Conservation (phyloP, 2,329 filamentous ascomycete species). For the Aureobasidium leucospermi region DNA sequence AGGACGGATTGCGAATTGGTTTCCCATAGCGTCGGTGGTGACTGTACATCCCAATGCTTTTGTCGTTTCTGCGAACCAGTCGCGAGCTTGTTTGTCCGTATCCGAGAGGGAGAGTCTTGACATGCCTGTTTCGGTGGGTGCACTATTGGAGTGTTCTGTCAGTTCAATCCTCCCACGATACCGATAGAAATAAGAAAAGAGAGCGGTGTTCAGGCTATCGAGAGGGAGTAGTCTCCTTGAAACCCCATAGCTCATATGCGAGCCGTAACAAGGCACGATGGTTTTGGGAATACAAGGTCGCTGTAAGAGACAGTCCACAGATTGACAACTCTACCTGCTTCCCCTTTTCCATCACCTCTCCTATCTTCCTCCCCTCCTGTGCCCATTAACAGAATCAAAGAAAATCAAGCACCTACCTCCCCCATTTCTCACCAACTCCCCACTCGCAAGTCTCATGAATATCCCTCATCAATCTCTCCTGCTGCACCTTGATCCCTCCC, state of each 20-base stretch:
- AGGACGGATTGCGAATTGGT: slow-evolving; percentile 66
- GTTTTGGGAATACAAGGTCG: no score
- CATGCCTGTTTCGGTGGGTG: slow-evolving; percentile 65
- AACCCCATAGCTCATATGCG: no score
- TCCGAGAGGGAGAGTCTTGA: slow-evolving; percentile 64
- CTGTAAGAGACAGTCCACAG: no score
- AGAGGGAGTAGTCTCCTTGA: neutral
- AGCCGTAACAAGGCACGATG: no score
- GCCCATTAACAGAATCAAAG: neutral
- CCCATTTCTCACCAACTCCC: slow-evolving; percentile 60
- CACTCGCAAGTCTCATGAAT: slow-evolving; percentile 61
- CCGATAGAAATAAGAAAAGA: no score
- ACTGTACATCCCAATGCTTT: slow-evolving; percentile 58
- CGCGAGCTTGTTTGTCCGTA: slow-evolving; percentile 61
- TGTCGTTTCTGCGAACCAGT: slow-evolving; percentile 66
- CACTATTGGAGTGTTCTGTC: slow-evolving; percentile 27
- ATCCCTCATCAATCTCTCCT: slow-evolving; percentile 53
- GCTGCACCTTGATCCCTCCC: slow-evolving; percentile 49
- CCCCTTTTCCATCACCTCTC: no score
- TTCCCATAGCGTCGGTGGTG: slow-evolving; percentile 68
- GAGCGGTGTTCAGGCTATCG: no score
- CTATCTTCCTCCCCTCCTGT: no score
- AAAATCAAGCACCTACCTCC: slow-evolving; percentile 45
- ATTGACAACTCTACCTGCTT: no score
- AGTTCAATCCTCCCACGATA: neutral